A percentile compares a stretch with the other conserved stretches of the same genome.
These are phyloP conservation scores for Trametes meyenii DNA, from an alignment of 768 basidiomycete species.

Conservation along the genomic window DNA sequence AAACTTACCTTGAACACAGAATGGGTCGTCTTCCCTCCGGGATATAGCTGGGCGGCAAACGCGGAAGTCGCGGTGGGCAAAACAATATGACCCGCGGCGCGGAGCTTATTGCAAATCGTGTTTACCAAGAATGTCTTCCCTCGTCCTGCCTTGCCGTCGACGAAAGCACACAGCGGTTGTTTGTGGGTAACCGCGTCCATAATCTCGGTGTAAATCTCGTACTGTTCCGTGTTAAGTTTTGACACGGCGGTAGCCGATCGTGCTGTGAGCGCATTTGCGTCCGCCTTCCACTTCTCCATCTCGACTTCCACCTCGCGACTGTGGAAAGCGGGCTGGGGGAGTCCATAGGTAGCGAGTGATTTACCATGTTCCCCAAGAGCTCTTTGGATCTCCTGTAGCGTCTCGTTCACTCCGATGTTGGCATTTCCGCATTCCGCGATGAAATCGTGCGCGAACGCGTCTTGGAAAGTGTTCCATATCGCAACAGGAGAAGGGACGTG, in stretches of 20 bases:
- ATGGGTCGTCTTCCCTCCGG: conserved; percentile 41
- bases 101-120: conserved; percentile 37
- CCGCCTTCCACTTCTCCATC: conserved; percentile 29
- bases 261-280: conserved; percentile 9
- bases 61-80: conserved; percentile 43
- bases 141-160: conserved; percentile 45
- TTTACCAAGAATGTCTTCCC: conserved; percentile 45
- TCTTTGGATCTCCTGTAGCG: conserved; percentile 29
- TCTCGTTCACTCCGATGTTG: conserved; percentile 27
- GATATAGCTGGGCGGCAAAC: conserved; percentile 44
- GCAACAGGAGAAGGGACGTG: conserved; percentile 29
- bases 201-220: conserved; percentile 25
- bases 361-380: conserved; percentile 33
- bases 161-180: conserved; percentile 31
- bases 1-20: conserved; percentile 40
- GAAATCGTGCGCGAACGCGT: conserved; percentile 30
- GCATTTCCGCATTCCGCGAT: conserved; percentile 20
- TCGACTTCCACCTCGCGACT: conserved; percentile 34
- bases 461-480: conserved; percentile 34
- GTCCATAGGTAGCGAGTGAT: conserved; percentile 32
- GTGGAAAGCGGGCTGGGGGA: conserved; percentile 34
- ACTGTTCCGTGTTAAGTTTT: conserved; percentile 31
- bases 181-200: conserved; percentile 19
- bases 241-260: conserved; percentile 17
- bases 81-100: conserved; percentile 34